Base-by-base conservation (phyloP, 202 grass and related monocot genomes). In the Carex arenaria region DNA sequence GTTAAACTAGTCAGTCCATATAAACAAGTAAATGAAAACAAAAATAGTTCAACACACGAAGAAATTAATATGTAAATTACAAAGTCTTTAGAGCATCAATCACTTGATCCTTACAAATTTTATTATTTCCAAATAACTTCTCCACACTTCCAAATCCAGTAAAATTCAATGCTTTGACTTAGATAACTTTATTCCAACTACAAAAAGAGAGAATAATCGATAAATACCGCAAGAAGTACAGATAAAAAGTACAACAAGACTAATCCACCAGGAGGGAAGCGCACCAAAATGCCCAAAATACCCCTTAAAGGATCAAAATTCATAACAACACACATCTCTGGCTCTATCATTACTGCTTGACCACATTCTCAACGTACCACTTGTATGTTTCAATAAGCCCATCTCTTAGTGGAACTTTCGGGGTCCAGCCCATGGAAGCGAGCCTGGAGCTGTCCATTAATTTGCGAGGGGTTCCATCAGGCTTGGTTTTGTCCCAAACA, bases 391-490 rank as follows among this genome's bases (percentile, higher is more conserved):
- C 87, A 10, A 81, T 20, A 6, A 94, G 81, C n/a, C 92, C 94
- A 2, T 97, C 90, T 17, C 74, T 77, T 7, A 97, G 90, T 4
- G 89, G 56, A 40, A 97, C 81, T 87, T 92, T 94, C 7, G 94
- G 86, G 79, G 84, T 63, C 94, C 94, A 97, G 10, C 94, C 94
- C 72, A 97, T 62, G 9, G 75, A 75, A 56, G 85, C 82, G 51
- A 97, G 88, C 81, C 30, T 94, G 54, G 92, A 92, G 90, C 87
- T 91, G 56, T 97, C 94, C 84, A 97, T 72, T 68, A 97, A 84
- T 87, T 89, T 84, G 64, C 92, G 85, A 22, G 84, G 89, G 19
- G 87, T 90, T 56, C 88, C 88, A 12, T 90, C 86, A 0, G 88
- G 86, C 11, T 85, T 75, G 80, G 6, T 83, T 34, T 77, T 43